Conservation (phyloP, 2,329 filamentous ascomycete species). For the Aspergillus sp. region DNA sequence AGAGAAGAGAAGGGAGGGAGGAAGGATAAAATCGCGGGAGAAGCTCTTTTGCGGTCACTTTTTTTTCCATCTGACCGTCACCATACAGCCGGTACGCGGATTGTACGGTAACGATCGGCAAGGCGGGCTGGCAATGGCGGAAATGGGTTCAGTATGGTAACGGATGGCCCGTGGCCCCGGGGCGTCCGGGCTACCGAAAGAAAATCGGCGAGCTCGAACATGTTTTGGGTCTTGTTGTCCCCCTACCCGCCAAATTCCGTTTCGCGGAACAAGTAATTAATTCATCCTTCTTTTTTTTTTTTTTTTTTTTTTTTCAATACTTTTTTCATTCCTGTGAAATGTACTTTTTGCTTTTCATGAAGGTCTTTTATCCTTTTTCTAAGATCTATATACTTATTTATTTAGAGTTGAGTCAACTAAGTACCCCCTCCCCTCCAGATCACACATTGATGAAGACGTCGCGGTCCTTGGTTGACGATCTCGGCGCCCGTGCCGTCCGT, state of each 20-base stretch:
- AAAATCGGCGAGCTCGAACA: slow-evolving; percentile 2
- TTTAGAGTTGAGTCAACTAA: too few species aligned
- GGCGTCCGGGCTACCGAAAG: slow-evolving; percentile 23
- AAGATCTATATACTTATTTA: too few species aligned
- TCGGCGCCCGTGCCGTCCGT: slow-evolving; percentile 13
- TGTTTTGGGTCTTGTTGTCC: slow-evolving; percentile 4
- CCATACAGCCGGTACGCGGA: slow-evolving; percentile 31
- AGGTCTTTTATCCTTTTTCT: neutral
- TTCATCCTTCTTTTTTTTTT: neutral
- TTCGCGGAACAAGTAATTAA: slow-evolving; percentile 10
- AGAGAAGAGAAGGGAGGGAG: slow-evolving; percentile 29
- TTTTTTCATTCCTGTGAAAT: too few species aligned
- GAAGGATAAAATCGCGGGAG: slow-evolving; percentile 17
- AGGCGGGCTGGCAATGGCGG: slow-evolving; percentile 10
- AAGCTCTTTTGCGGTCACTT: slow-evolving; percentile 31
- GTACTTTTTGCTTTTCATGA: neutral
- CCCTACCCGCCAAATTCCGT: slow-evolving; percentile 17
- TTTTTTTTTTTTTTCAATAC: neutral
- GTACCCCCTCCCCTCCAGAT: too few species aligned
- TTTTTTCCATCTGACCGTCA: slow-evolving; percentile 36
- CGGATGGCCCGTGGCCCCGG: slow-evolving; percentile 16
- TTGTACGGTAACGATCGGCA: slow-evolving; percentile 19
- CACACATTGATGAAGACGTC: neutral
- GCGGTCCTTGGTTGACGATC: slow-evolving; percentile 6
- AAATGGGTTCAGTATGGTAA: slow-evolving; percentile 26